Percentiles rank a stretch among this genome's conserved stretches.
phyloP scores from a whole-genome alignment of 2,329 filamentous ascomycete genomes.

The Aspergillus puulaauensis region DNA sequence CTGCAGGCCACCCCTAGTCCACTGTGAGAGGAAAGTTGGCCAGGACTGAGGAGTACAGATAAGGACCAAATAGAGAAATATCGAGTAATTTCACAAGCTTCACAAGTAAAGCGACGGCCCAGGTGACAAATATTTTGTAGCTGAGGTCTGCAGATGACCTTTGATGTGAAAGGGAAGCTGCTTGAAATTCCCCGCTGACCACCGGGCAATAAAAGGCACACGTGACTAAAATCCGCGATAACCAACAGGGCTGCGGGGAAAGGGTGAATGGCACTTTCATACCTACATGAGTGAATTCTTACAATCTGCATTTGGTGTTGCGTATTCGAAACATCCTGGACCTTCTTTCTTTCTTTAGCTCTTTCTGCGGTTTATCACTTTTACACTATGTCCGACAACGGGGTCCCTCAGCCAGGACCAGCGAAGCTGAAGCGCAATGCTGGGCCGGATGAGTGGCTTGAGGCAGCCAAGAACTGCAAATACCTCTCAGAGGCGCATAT shows the following conservation, averaged over 20 bases:
- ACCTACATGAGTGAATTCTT: not conserved
- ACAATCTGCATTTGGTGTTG: not conserved
- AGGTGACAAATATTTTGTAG: not conserved
- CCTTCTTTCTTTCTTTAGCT: not conserved
- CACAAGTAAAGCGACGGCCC: not conserved
- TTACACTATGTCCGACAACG: constrained; percentile 45
- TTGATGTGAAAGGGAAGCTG: not conserved
- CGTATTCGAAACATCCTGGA: not conserved
- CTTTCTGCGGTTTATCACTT: not conserved
- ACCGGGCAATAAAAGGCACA: constrained; percentile 1
- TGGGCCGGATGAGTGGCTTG: constrained; percentile 92
- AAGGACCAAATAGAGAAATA: not conserved
- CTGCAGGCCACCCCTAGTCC: not conserved
- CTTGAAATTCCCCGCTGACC: constrained; percentile 11
- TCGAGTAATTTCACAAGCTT: not conserved
- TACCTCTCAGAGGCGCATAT: constrained; percentile 94
- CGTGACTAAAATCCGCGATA: constrained; percentile 9
- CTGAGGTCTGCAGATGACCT: constrained; percentile 3
- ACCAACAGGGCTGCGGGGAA: constrained; percentile 9
- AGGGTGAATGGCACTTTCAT: constrained; percentile 1
- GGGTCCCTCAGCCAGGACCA: constrained; percentile 85
- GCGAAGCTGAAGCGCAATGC: constrained; percentile 80
- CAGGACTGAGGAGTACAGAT: not conserved
- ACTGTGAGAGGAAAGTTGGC: not conserved
- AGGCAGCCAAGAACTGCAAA: constrained; percentile 94